Evolutionary conservation across 1,139 yeast species (phyloP), one percentile per base, ranked within the genome.

Genomic region (Zhuliangozyma blackwelliae): DNA sequence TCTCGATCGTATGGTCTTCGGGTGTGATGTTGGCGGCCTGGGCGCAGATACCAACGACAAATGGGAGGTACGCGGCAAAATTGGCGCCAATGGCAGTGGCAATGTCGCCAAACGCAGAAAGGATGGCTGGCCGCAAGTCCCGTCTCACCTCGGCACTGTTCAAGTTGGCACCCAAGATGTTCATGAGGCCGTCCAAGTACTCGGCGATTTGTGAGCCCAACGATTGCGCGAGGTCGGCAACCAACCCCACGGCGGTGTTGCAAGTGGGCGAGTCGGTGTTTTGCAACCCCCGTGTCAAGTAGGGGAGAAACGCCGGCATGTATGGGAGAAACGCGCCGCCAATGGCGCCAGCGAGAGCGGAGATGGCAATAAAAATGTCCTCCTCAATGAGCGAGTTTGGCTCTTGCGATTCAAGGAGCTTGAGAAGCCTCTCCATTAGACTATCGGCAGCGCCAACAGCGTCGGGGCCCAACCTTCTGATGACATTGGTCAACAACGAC

Each of bases 211-310:
- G 74, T 27, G 72, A 73, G 25, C 95, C 96, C 38, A 94, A 71
- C 1, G 97, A 85, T 55, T 89, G 95, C n/a, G 95, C 78, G 49
- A 92, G 82, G 62, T 92, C 98, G n/a, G 97, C 97, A 41, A 92
- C 90, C 41, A 94, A 75, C 5, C 98, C 97, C 42, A 92, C 88
- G 3, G 97, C 96, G 10, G 96, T 86, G 46, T 75, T 77, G 50
- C 95, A 82, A 19, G 89, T 80, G 31, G 90, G 86, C 7, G 89
- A 78, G 34, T 88, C 96, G 9, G 86, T 79, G 59, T 88, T 90
- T 51, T 79, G 77, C 47, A 92, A 71, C 0, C 96, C 96, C 44
- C 73, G 72, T 16, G 80, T 78, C 57, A 92, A 72, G 57, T 72
- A 89, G 37, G 97, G 97, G 45, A 86, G 69, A 57, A 92, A 87